These are phyloP conservation scores for Fusarium cicatricum DNA, from an alignment of 2,329 filamentous ascomycete species.

Conservation along the genomic window DNA sequence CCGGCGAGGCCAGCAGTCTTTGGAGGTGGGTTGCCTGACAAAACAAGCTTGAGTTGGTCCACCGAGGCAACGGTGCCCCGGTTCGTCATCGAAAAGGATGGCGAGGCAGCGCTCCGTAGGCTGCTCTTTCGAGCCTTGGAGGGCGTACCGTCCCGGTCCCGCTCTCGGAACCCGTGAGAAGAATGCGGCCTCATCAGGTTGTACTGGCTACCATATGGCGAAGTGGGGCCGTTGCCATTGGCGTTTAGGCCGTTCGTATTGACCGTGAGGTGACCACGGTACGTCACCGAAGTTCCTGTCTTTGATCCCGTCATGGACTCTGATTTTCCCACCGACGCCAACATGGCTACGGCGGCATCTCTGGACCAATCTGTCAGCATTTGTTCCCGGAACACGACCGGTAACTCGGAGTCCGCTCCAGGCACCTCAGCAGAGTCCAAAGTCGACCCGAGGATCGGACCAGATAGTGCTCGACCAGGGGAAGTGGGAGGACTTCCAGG, in stretches of 20 bases:
- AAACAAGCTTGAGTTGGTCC: constrained; percentile 69
- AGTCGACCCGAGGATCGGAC: constrained; percentile 66
- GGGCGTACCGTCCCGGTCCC: constrained; percentile 43
- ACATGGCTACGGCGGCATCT: constrained; percentile 73
- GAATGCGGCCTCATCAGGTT: constrained; percentile 60
- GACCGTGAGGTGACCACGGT: constrained; percentile 65
- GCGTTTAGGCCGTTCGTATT: constrained; percentile 55
- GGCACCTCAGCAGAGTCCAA: constrained; percentile 51
- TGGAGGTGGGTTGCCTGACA: constrained; percentile 59
- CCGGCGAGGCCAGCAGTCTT: constrained; percentile 50
- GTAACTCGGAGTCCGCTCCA: constrained; percentile 64
- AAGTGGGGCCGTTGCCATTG: constrained; percentile 49
- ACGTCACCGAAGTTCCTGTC: constrained; percentile 64
- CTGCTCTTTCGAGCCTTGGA: constrained; percentile 62
- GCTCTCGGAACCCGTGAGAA: constrained; percentile 48
- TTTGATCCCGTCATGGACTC: constrained; percentile 80
- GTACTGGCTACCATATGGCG: constrained; percentile 59
- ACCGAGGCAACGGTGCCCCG: constrained; percentile 65
- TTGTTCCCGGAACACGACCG: constrained; percentile 72
- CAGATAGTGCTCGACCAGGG: constrained; percentile 69
- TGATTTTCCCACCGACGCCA: constrained; percentile 74
- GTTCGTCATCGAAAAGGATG: constrained; percentile 53
- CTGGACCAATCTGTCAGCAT: constrained; percentile 84
- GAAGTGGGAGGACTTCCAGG: constrained; percentile 75
- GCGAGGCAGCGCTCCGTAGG: constrained; percentile 60